A percentile compares a stretch with the other conserved stretches of the same genome.
phyloP scores from a whole-genome alignment of 2,329 filamentous ascomycete species.

The Penicillium sp. region DNA sequence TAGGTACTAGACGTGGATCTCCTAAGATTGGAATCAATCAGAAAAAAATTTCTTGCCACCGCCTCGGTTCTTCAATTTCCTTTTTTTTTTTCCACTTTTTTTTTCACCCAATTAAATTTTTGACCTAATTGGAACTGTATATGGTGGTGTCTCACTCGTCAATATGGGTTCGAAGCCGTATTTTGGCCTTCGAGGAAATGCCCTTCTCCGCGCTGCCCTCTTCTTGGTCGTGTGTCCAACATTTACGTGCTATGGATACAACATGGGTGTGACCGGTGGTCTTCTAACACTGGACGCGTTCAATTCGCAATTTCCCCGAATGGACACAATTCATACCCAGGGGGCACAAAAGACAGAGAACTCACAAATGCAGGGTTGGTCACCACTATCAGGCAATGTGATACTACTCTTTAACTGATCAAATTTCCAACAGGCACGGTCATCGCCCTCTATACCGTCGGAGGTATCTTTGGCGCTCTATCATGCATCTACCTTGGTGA shows the following conservation, averaged over 20 bases:
- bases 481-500: conserved; percentile 47
- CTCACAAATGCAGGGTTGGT: conserved; percentile 40
- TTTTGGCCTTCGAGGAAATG: conserved; percentile 21
- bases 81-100: neutral
- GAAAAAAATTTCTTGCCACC: neutral
- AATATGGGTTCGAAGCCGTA: conserved; percentile 20
- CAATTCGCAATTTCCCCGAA: conserved; percentile 44
- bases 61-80: neutral
- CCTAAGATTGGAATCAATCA: too few species aligned
- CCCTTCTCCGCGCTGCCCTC: conserved; percentile 18
- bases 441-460: conserved; percentile 46
- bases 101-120: too few species aligned
- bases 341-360: conserved; percentile 44
- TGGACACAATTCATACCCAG: conserved; percentile 46
- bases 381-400: neutral
- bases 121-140: too few species aligned
- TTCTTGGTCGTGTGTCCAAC: conserved; percentile 26
- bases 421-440: conserved; percentile 34
- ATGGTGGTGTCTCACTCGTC: neutral
- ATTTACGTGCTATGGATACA: conserved; percentile 53
- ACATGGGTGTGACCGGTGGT: conserved; percentile 51
- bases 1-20: too few species aligned
- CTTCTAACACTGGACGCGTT: conserved; percentile 34
- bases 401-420: neutral
- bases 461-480: conserved; percentile 47